Evolutionary conservation across 2,329 filamentous ascomycete genomes (phyloP), one percentile per base, ranked within the genome.

Genomic region (Arthrobotrys musiformis): DNA sequence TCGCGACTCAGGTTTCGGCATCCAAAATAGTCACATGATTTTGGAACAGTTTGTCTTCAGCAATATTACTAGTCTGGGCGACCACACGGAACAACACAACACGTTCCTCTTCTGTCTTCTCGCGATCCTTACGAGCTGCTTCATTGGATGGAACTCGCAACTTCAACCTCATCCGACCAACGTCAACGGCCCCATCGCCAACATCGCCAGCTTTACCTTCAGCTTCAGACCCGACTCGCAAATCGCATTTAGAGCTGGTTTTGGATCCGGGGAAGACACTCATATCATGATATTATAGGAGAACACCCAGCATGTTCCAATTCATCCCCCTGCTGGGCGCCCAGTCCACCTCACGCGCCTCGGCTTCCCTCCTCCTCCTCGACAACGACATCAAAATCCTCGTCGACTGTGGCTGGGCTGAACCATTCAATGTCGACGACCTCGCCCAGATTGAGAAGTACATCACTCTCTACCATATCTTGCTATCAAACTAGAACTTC

Each of bases 361-460:
- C 93, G 79, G 93, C 97, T 83, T 98, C 95, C n/a, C 89, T 99
- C 37, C 86, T 99, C 56, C 94, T 98, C 86, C 91, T 99, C 69
- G 95, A 99, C 85, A 94, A 94, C 79, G 95, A 94, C 74, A 91
- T 99, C 85, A 98, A 98, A 84, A 90, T 99, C 63, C 88, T 99
- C 66, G 89, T 99, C 40, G 94, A 97, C 82, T 91, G 97, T 50
- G 95, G 95, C 76, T 99, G 95, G 95, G 94, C 98, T 83, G 93
- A 97, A 83, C 88, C 89, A 1, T 98, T 99, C 83, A 92, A 97
- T 82, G 89, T 89, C 33, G 88, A 89, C 78, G 92, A 93, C 86
- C 89, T 99, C 63, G 90, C 90, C 81, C 92, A 95, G 84, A 88
- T 99, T 78, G 94, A 98, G 85, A 95, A 93, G 92, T 96, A 88